Conservation (phyloP, 345 rosid species). For the Dimocarpus longan region DNA sequence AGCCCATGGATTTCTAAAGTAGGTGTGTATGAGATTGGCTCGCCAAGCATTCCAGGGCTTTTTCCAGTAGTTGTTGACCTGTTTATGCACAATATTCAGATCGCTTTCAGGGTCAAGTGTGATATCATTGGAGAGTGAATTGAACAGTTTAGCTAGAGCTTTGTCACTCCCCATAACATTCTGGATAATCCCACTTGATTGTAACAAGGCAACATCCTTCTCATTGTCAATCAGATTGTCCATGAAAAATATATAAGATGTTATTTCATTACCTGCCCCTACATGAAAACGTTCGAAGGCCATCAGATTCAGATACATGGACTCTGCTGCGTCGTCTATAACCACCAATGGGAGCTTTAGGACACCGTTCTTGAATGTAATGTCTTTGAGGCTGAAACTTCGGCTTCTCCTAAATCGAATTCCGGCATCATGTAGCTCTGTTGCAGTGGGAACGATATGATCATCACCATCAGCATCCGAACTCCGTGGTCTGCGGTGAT, state of each 20-base stretch:
- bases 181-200: conserved; percentile 45
- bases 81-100: conserved; percentile 30
- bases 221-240: conserved; percentile 46
- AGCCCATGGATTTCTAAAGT: conserved; percentile 60
- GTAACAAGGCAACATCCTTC: conserved; percentile 46
- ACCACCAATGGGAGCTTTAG: conserved; percentile 34
- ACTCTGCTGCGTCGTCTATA: conserved; percentile 40
- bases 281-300: conserved; percentile 48
- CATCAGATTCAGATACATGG: conserved; percentile 39
- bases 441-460: conserved; percentile 40
- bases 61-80: conserved; percentile 37
- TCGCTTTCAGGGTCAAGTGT: conserved; percentile 39
- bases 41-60: conserved; percentile 49
- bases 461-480: conserved; percentile 1
- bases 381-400: conserved; percentile 34
- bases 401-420: conserved; percentile 37
- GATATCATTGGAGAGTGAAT: conserved; percentile 39
- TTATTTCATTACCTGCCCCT: conserved; percentile 46
- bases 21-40: conserved; percentile 45
- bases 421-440: conserved; percentile 45
- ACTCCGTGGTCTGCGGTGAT: not conserved
- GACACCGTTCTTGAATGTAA: conserved; percentile 39
- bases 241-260: conserved; percentile 50
- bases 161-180: conserved; percentile 51
- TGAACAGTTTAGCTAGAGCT: conserved; percentile 51